Evolutionary conservation across 2,329 filamentous ascomycete genomes (phyloP).

Genomic region (Alternaria sp.): DNA sequence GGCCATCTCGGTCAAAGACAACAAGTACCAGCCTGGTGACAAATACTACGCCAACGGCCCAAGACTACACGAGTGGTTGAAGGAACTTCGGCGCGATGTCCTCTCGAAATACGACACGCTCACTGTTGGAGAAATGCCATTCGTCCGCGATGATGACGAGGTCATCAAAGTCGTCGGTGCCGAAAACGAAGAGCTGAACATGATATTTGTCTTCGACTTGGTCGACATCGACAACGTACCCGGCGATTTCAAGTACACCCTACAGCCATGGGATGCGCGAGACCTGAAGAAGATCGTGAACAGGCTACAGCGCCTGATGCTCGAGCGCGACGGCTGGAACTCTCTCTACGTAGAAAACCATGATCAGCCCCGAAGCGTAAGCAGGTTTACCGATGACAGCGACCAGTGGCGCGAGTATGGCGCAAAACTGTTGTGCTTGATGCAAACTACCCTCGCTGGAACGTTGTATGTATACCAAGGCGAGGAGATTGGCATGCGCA

Average conservation of each 20-base stretch:
- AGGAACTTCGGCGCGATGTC: conserved; percentile 67
- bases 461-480: conserved; percentile 60
- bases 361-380: conserved; percentile 59
- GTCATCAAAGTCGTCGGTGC: conserved; percentile 55
- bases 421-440: conserved; percentile 56
- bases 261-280: conserved; percentile 42
- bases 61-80: conserved; percentile 70
- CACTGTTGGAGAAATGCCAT: conserved; percentile 70
- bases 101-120: conserved; percentile 67
- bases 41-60: conserved; percentile 71
- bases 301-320: conserved; percentile 46
- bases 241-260: conserved; percentile 44
- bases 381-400: conserved; percentile 56
- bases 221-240: conserved; percentile 48
- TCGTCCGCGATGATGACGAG: conserved; percentile 55
- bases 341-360: conserved; percentile 61
- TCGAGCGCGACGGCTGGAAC: conserved; percentile 54
- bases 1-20: conserved; percentile 35
- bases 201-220: conserved; percentile 67
- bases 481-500: conserved; percentile 60
- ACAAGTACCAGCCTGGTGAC: conserved; percentile 50
- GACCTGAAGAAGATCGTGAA: conserved; percentile 45
- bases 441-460: conserved; percentile 56
- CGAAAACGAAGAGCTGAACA: conserved; percentile 62
- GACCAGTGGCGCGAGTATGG: conserved; percentile 55